A percentile compares a stretch with the other conserved stretches of the same genome.
Conservation (phyloP, 331 rosid genomes). For the Rosa hybrid region DNA sequence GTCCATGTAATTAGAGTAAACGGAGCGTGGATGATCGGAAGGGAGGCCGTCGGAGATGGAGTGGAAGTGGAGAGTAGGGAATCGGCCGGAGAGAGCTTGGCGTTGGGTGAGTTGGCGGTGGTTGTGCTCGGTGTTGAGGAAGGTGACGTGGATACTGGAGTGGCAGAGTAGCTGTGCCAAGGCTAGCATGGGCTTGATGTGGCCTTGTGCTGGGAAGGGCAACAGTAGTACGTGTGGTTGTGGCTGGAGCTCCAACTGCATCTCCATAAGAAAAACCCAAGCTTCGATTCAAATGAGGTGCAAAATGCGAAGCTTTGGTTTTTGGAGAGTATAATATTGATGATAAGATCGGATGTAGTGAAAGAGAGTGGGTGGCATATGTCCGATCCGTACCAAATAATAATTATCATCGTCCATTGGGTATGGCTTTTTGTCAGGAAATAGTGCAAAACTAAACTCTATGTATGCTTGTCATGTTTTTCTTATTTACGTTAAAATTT, state of each 20-base stretch:
- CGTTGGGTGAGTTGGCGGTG: conserved; percentile 29
- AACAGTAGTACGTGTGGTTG: conserved; percentile 25
- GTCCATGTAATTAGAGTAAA: neutral
- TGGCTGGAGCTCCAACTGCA: conserved; percentile 11
- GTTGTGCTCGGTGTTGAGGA: conserved; percentile 29
- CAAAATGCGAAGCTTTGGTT: no score
- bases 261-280: neutral
- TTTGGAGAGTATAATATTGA: no score
- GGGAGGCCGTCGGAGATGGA: conserved; percentile 39
- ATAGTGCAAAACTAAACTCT: no score
- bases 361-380: neutral
- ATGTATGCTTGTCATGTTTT: no score
- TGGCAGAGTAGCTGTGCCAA: conserved; percentile 33
- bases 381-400: no score
- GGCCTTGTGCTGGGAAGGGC: conserved; percentile 38
- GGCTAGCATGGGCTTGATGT: conserved; percentile 42
- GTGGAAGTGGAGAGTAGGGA: conserved; percentile 21
- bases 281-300: neutral
- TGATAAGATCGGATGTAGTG: no score
- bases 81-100: conserved; percentile 2
- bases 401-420: no score
- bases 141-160: conserved; percentile 29
- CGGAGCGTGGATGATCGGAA: neutral
- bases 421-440: no score
- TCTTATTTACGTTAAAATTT: no score